phyloP scores from a whole-genome alignment of 805 yeast genomes.

The Ogataea paraovalis region DNA sequence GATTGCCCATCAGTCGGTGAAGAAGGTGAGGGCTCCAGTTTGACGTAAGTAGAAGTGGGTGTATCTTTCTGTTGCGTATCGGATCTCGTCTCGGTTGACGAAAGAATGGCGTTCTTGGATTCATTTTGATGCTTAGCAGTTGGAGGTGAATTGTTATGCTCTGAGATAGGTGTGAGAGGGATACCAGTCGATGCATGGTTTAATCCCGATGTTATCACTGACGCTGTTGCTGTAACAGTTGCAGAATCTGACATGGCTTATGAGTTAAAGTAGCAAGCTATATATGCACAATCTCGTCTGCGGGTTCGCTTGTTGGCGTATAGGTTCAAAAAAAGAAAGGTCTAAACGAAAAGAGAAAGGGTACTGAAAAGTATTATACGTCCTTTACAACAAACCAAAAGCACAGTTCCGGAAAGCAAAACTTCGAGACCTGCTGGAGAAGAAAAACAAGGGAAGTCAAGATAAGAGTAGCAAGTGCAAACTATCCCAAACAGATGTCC shows the following conservation, averaged over 20 bases:
- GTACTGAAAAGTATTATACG: too few species aligned
- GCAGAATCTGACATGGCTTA: neutral
- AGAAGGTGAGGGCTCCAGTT: neutral
- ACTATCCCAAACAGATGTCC: too few species aligned
- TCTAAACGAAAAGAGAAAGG: too few species aligned
- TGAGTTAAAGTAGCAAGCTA: too few species aligned
- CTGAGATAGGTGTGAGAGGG: neutral
- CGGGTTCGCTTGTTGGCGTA: too few species aligned
- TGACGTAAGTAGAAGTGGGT: neutral
- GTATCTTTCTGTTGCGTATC: neutral
- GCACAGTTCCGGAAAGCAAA: too few species aligned
- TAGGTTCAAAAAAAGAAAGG: too few species aligned
- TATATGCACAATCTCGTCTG: too few species aligned
- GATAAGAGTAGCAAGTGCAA: too few species aligned
- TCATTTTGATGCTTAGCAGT: neutral
- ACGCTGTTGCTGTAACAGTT: neutral
- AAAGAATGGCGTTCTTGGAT: neutral
- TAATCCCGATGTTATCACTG: neutral
- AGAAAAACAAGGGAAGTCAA: too few species aligned
- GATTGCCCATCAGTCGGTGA: neutral
- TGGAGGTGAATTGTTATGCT: neutral
- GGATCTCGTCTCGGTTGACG: neutral
- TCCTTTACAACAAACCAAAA: too few species aligned
- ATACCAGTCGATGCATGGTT: neutral
- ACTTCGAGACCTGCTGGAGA: too few species aligned